These are phyloP conservation scores for Styphnolobium japonicum DNA, from an alignment of 306 rosid genomes.

Conservation along the genomic window DNA sequence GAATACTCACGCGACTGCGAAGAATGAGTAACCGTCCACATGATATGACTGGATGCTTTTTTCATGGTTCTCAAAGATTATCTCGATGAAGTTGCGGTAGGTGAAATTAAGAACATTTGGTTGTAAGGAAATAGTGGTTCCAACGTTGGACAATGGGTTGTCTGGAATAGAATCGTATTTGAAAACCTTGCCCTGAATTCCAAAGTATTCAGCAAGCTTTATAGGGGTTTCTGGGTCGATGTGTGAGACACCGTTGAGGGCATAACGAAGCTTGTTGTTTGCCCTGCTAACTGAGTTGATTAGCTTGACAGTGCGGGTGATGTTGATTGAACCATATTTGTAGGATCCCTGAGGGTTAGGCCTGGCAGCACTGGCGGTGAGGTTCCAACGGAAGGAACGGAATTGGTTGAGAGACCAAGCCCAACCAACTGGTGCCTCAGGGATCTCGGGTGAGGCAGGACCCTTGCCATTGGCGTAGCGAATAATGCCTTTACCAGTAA, in stretches of 20 bases:
- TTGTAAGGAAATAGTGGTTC: neutral
- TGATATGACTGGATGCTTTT: constrained; percentile 71
- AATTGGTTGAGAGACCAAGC: constrained; percentile 93
- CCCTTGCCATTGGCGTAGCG: constrained; percentile 53
- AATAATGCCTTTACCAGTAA: constrained; percentile 49
- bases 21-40: constrained; percentile 64
- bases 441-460: constrained; percentile 51
- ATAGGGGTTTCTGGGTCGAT: constrained; percentile 53
- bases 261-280: constrained; percentile 65
- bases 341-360: constrained; percentile 93
- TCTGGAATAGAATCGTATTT: constrained; percentile 44
- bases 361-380: constrained; percentile 89
- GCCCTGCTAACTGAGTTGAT: constrained; percentile 44
- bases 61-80: constrained; percentile 81
- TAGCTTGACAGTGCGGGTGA: constrained; percentile 65
- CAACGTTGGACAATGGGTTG: neutral
- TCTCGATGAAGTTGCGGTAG: constrained; percentile 54
- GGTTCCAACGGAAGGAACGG: constrained; percentile 81
- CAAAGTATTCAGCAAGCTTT: constrained; percentile 79
- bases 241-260: constrained; percentile 70
- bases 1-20: constrained; percentile 62
- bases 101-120: constrained; percentile 48
- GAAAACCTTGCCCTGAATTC: constrained; percentile 41
- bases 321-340: constrained; percentile 72
- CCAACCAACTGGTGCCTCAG: constrained; percentile 71